phyloP scores from a whole-genome alignment of 2,329 filamentous ascomycete genomes.

The Metarhizium guizhouense region DNA sequence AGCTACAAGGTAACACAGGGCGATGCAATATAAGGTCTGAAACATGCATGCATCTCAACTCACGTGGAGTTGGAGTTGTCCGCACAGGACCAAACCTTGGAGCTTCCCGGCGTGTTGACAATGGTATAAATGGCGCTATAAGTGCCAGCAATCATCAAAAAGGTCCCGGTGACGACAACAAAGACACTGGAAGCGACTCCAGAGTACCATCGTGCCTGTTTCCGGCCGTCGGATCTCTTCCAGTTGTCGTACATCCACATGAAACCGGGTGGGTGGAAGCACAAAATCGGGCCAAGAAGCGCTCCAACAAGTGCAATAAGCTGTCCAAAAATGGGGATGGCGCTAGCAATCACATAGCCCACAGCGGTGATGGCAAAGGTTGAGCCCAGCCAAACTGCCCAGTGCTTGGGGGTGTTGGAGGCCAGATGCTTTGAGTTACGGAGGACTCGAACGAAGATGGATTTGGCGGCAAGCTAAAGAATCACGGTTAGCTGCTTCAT shows the following conservation, averaged over 20 bases:
- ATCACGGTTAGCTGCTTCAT: neutral
- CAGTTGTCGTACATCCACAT: conserved; percentile 17
- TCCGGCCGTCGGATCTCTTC: neutral
- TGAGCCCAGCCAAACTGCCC: conserved; percentile 19
- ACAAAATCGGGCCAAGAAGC: conserved; percentile 16
- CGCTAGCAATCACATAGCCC: conserved; percentile 14
- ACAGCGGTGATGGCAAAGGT: conserved; percentile 9
- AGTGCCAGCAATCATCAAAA: neutral
- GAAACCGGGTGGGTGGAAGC: conserved; percentile 15
- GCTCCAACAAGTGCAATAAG: conserved; percentile 17
- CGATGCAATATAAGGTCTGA: too few relatives aligned
- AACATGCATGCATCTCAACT: conserved; percentile 38
- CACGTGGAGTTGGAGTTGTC: conserved; percentile 36
- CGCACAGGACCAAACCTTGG: conserved; percentile 28
- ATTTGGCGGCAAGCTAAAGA: conserved; percentile 11
- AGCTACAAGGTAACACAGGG: too few relatives aligned
- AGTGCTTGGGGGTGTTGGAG: conserved; percentile 17
- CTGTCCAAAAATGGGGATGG: conserved; percentile 20
- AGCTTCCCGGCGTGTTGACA: conserved; percentile 19
- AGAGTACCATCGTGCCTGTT: conserved; percentile 5
- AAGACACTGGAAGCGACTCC: conserved; percentile 5
- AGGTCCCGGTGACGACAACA: conserved; percentile 5
- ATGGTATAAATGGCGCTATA: neutral
- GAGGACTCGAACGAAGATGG: conserved; percentile 20
- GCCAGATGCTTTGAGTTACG: conserved; percentile 19